phyloP scores from a whole-genome alignment of 2,329 filamentous ascomycete genomes.

The Trichoderma lentiforme region DNA sequence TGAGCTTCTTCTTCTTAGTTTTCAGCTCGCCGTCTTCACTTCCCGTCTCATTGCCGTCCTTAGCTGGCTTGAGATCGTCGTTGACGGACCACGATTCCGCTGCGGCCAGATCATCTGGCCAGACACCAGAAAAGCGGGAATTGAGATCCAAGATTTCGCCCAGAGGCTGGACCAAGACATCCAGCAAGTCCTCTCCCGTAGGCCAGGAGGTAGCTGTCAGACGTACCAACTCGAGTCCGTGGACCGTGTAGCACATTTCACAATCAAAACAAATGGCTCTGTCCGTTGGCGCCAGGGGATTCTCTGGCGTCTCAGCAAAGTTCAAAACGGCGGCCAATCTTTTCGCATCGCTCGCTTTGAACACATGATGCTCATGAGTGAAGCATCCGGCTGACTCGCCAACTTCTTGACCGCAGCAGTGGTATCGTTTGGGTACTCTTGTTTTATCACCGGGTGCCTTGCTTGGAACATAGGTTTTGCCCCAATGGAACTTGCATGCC shows the following conservation, averaged over 20 bases:
- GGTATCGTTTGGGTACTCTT: constrained; percentile 60
- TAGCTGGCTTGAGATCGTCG: constrained; percentile 25
- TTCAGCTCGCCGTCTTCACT: constrained; percentile 31
- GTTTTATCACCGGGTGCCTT: constrained; percentile 55
- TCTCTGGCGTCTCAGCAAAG: constrained; percentile 73
- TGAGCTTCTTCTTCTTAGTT: constrained; percentile 46
- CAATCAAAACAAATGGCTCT: constrained; percentile 86
- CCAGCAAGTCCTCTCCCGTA: constrained; percentile 67
- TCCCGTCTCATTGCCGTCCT: constrained; percentile 26
- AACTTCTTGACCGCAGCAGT: constrained; percentile 74
- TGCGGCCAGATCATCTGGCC: constrained; percentile 68
- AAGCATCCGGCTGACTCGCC: constrained; percentile 75
- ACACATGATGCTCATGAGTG: constrained; percentile 72
- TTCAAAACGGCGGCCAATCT: constrained; percentile 75
- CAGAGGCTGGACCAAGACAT: constrained; percentile 78
- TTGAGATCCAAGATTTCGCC: constrained; percentile 89
- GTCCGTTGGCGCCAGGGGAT: constrained; percentile 46
- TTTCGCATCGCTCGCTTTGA: constrained; percentile 74
- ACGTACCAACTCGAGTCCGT: constrained; percentile 84
- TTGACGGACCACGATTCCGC: constrained; percentile 55
- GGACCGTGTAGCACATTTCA: constrained; percentile 93
- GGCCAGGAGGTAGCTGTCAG: constrained; percentile 90
- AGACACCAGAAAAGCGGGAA: constrained; percentile 86
- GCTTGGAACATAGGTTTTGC: constrained; percentile 61
- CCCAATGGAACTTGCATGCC: constrained; percentile 76